These are phyloP conservation scores for Mucor mucedo DNA, from an alignment of 371 early-diverging fungal genomes.

Conservation along the genomic window DNA sequence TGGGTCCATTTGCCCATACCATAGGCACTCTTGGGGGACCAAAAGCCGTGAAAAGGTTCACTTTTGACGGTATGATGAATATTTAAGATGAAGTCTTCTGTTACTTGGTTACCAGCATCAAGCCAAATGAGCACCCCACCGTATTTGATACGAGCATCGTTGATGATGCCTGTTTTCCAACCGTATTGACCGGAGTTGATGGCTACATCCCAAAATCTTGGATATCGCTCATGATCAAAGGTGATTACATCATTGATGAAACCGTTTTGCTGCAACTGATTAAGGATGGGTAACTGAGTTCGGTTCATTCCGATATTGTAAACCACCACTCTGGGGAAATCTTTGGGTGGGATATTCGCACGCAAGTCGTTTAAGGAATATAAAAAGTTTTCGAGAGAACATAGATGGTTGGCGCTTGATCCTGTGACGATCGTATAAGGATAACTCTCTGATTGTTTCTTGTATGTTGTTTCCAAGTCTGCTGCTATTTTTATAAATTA, in stretches of 20 bases:
- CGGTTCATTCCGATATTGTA: slow-evolving; percentile 61
- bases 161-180: slow-evolving; percentile 71
- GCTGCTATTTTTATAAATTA: neutral
- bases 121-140: slow-evolving; percentile 63
- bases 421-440: slow-evolving; percentile 67
- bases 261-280: slow-evolving; percentile 45
- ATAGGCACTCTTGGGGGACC: slow-evolving; percentile 62
- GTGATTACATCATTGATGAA: slow-evolving; percentile 53
- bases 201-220: slow-evolving; percentile 67
- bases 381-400: slow-evolving; percentile 64
- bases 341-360: slow-evolving; percentile 25
- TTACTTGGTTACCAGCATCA: slow-evolving; percentile 65
- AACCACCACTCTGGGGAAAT: slow-evolving; percentile 54
- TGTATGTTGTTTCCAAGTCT: neutral
- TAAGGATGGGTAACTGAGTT: slow-evolving; percentile 50
- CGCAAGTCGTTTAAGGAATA: slow-evolving; percentile 55
- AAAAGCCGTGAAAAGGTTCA: slow-evolving; percentile 49
- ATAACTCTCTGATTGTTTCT: slow-evolving; percentile 4
- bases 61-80: slow-evolving; percentile 48
- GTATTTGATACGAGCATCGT: slow-evolving; percentile 56
- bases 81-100: slow-evolving; percentile 55
- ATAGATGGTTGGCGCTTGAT: slow-evolving; percentile 67
- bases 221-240: slow-evolving; percentile 62
- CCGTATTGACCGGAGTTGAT: slow-evolving; percentile 67
- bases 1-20: slow-evolving; percentile 63